A percentile compares a stretch with the other conserved stretches of the same genome.
Conservation (phyloP, 2,329 filamentous ascomycete species). For the Paramyrothecium roridum region DNA sequence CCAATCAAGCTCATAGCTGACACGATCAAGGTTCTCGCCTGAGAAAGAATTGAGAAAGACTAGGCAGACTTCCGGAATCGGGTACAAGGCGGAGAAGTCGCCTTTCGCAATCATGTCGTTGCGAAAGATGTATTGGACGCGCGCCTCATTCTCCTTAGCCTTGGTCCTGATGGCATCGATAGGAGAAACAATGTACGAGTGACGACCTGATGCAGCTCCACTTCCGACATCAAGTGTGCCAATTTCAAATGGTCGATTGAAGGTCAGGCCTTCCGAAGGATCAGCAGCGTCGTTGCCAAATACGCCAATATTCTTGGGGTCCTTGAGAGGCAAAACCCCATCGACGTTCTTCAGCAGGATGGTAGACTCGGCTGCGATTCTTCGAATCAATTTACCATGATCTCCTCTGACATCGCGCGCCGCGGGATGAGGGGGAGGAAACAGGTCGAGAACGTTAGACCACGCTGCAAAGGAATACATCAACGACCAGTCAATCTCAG, state of each 20-base stretch:
- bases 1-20: constrained; percentile 49
- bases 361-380: constrained; percentile 50
- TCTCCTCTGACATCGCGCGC: constrained; percentile 51
- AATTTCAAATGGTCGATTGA: neutral
- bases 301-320: constrained; percentile 32
- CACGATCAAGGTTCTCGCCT: constrained; percentile 70
- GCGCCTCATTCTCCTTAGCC: neutral
- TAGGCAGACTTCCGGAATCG: constrained; percentile 31
- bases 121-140: constrained; percentile 1
- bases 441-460: too few relatives aligned
- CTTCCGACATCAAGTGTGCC: neutral
- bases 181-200: neutral
- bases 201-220: neutral
- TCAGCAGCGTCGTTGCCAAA: constrained; percentile 40
- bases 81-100: neutral
- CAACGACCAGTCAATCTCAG: neutral
- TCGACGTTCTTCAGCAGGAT: constrained; percentile 53
- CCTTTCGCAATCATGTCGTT: constrained; percentile 3
- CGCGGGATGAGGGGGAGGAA: neutral
- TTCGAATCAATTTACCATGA: constrained; percentile 41
- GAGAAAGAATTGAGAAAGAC: constrained; percentile 69
- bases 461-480: too few relatives aligned
- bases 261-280: constrained; percentile 20
- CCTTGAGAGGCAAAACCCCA: constrained; percentile 44
- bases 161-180: neutral